Evolutionary conservation across 768 basidiomycete genomes (phyloP).

Genomic region (Serendipita sp.): DNA sequence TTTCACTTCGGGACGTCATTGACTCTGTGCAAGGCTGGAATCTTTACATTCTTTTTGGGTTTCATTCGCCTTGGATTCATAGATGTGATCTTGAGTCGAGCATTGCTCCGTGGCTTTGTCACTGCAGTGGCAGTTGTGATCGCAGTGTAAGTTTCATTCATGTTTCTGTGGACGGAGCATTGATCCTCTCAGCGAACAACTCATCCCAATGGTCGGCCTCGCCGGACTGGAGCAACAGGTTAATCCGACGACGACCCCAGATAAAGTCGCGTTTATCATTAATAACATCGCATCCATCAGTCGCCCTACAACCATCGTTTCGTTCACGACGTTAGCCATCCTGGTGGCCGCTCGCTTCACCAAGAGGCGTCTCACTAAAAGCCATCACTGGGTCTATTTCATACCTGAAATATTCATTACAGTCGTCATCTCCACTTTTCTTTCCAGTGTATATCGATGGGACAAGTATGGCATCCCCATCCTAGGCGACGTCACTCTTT

Average conservation of each 20-base stretch:
- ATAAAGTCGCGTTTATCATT: conserved; percentile 64
- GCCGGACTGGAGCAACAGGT: conserved; percentile 33
- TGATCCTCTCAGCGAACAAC: conserved; percentile 41
- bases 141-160: conserved; percentile 40
- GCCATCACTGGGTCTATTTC: conserved; percentile 39
- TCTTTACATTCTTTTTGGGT: conserved; percentile 75
- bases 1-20: conserved; percentile 10
- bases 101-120: conserved; percentile 75
- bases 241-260: conserved; percentile 52
- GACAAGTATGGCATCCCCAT: conserved; percentile 67
- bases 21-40: conserved; percentile 39
- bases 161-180: not conserved
- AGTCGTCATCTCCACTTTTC: conserved; percentile 57
- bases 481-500: conserved; percentile 58
- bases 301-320: conserved; percentile 52
- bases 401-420: conserved; percentile 84
- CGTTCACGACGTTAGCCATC: conserved; percentile 49
- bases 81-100: conserved; percentile 83
- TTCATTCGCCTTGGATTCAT: conserved; percentile 83
- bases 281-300: conserved; percentile 46
- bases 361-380: conserved; percentile 27
- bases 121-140: conserved; percentile 77
- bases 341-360: conserved; percentile 47
- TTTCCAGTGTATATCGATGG: conserved; percentile 55
- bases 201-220: conserved; percentile 84